Evolutionary conservation across 495 filamentous ascomycete species (phyloP).

Genomic region (Alectoria sarmentosa): DNA sequence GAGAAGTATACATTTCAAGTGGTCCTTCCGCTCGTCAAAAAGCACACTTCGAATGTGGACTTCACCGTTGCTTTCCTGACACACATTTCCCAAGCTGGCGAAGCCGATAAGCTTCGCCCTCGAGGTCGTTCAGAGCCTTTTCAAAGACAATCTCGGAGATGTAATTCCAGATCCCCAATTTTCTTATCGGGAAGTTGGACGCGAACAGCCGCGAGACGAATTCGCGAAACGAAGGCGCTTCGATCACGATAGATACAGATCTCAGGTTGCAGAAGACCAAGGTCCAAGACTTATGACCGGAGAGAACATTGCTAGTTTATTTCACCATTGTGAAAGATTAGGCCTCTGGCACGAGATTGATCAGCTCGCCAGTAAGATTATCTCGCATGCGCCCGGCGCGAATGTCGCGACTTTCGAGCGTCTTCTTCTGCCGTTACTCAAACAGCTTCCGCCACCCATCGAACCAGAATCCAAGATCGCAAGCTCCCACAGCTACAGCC

Average conservation of each 20-base stretch:
- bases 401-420: background rate
- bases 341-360: background rate
- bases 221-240: background rate
- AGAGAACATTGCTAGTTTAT: background rate
- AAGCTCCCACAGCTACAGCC: background rate
- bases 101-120: background rate
- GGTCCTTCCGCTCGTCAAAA: slow-evolving; percentile 13
- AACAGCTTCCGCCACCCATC: background rate
- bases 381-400: background rate
- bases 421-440: slow-evolving; percentile 1
- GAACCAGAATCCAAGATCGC: background rate
- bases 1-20: background rate
- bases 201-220: background rate
- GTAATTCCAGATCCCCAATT: background rate
- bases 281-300: background rate
- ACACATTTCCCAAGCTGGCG: background rate
- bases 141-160: slow-evolving; percentile 8
- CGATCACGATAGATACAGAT: background rate
- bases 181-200: background rate
- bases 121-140: background rate
- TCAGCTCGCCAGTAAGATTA: background rate
- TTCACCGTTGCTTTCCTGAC: slow-evolving; percentile 5
- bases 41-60: background rate
- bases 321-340: background rate
- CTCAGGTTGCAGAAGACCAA: background rate